phyloP scores from a whole-genome alignment of 73 alveolate species.

The Paramecium sonneborni region DNA sequence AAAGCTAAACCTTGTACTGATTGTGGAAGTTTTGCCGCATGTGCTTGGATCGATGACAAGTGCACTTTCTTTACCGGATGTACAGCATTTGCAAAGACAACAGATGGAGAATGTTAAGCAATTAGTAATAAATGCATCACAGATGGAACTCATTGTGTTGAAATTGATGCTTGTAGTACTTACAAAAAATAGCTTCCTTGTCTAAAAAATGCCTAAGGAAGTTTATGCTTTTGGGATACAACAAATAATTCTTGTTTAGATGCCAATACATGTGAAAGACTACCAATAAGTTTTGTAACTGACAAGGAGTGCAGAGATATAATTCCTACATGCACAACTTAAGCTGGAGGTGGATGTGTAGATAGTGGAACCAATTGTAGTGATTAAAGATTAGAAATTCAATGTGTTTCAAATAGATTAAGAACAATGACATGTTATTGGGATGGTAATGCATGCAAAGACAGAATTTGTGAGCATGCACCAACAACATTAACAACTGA shows the following conservation, averaged over 20 bases:
- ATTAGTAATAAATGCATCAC: not conserved
- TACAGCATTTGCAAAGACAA: not conserved
- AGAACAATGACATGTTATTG: not conserved
- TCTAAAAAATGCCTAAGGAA: not conserved
- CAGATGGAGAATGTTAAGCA: not conserved
- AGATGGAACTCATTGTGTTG: slow-evolving; percentile 23
- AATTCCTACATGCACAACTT: not conserved
- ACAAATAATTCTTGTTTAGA: not conserved
- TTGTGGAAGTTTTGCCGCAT: not conserved
- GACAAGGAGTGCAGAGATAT: not conserved
- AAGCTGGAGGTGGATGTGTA: not conserved
- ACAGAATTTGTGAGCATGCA: not conserved
- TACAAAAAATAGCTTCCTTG: not conserved
- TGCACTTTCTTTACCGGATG: not conserved
- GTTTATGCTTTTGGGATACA: not conserved
- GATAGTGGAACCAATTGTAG: not conserved
- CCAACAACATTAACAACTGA: slow-evolving; percentile 1
- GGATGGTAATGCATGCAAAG: not conserved
- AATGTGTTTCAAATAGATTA: not conserved
- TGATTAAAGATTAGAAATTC: not conserved
- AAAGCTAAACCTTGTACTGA: not conserved
- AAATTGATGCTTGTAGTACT: not conserved
- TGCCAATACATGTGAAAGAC: not conserved
- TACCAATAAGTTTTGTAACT: not conserved
- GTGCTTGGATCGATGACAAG: not conserved